Base-by-base conservation (phyloP, 352 stramenopile species). In the Globisporangium irregulare region DNA sequence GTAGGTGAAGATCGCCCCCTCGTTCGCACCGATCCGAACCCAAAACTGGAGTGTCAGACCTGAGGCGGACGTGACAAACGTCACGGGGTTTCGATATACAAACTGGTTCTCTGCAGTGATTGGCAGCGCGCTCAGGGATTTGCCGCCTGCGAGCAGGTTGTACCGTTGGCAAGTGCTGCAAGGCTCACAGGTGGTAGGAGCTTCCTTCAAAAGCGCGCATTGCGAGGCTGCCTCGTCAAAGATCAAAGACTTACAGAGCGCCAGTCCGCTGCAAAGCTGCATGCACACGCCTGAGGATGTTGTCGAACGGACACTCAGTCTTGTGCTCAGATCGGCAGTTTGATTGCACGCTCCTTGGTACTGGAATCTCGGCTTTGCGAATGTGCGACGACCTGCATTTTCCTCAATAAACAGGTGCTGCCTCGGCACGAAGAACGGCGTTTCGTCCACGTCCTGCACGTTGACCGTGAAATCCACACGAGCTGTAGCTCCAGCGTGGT, bases 381-480 rank as follows among this genome's bases (percentile, higher is more conserved):
- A 48, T 3, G 55, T 68, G 1, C 54, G 43, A 25, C 24, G 50
- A 22, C 22, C 50, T 51, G 48, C 22, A 51, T 80, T 76, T 59
- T 82, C 76, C 32, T 78, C 68, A 22, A 80, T 80, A 20, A 80
- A 78, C n/a, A 80, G 69, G n/a, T 80, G 66, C 36, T 81, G 75
- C 1, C 67, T 55, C n/a, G 46, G 34, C 22, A 61, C 64, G 25
- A 87, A 64, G 38, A 72, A 69, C n/a, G 81, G 81, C 14, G 66
- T 15, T 25, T 90, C 81, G n/a, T 87, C 82, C 14, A 78, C 66
- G 66, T 90, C 78, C 5, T 69, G 53, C 10, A 90, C 72, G 27
- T 46, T 64, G 58, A 70, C 54, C 24, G 50, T 71, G 15, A 67
- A 67, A 10, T 53, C 59, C 43, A 66, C 34, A 38, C n/a, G 27